Percentiles rank a stretch among this genome's conserved stretches.
phyloP scores from a whole-genome alignment of 164 flowering plant genomes.

The Liquidambar formosana region DNA sequence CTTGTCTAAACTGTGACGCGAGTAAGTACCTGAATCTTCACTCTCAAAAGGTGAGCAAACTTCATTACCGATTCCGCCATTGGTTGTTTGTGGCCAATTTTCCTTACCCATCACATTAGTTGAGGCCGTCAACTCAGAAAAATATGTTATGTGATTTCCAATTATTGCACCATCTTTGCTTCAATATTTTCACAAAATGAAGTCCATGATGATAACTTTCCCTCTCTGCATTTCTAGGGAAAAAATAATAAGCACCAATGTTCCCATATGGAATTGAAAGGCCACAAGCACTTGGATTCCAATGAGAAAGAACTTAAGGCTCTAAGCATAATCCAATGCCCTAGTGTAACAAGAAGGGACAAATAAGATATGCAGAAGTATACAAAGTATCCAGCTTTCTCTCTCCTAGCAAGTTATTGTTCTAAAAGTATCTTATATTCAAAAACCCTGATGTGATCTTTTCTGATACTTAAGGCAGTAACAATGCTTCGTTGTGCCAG shows the following conservation, averaged over 20 bases:
- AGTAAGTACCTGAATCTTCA: conserved; percentile 27
- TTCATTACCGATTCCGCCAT: conserved; percentile 21
- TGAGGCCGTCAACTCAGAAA: not conserved
- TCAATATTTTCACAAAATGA: not conserved
- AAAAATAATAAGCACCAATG: not conserved
- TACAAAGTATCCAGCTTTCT: not conserved
- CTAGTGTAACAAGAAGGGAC: not conserved
- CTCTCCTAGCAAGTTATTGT: not conserved
- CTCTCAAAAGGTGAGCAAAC: conserved; percentile 21
- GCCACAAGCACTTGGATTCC: not conserved
- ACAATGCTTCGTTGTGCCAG: no score
- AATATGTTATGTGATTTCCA: not conserved
- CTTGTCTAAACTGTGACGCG: conserved; percentile 47
- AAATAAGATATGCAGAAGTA: not conserved
- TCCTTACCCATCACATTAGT: conserved; percentile 38
- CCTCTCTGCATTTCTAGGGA: conserved; percentile 7
- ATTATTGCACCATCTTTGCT: conserved; percentile 14
- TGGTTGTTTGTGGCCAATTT: conserved; percentile 11
- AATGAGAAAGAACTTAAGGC: conserved; percentile 1
- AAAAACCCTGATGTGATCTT: not conserved
- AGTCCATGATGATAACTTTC: not conserved
- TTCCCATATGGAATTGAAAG: conserved; percentile 1
- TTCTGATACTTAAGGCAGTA: not conserved
- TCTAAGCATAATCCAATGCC: not conserved
- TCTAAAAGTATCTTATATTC: not conserved